These are phyloP conservation scores for Entrophospora sp. DNA, from an alignment of 192 early-diverging fungal species.

Conservation along the genomic window DNA sequence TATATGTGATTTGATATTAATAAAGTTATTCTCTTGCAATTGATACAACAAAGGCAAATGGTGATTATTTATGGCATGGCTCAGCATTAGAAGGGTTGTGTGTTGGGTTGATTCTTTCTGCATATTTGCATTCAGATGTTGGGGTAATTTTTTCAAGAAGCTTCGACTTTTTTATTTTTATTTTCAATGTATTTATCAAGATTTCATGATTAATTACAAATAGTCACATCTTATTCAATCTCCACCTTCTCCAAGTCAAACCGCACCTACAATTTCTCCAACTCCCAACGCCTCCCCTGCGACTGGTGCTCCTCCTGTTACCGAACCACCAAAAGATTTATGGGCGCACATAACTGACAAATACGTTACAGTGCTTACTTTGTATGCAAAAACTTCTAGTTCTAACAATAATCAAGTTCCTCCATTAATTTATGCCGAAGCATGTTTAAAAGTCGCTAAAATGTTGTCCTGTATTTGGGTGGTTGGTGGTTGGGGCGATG, in stretches of 20 bases:
- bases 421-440: constrained; percentile 52
- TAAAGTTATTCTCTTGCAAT: constrained; percentile 56
- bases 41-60: constrained; percentile 54
- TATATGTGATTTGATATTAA: neutral
- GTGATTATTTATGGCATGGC: constrained; percentile 70
- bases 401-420: constrained; percentile 36
- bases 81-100: constrained; percentile 62
- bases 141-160: constrained; percentile 46
- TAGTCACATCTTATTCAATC: constrained; percentile 7
- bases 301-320: too few species aligned
- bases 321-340: constrained; percentile 26
- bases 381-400: constrained; percentile 50
- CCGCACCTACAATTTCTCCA: constrained; percentile 20
- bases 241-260: constrained; percentile 9
- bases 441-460: constrained; percentile 61
- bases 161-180: too few species aligned
- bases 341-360: constrained; percentile 55
- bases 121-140: constrained; percentile 52
- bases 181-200: too few species aligned
- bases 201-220: too few species aligned
- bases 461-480: constrained; percentile 46
- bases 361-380: constrained; percentile 51
- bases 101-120: constrained; percentile 49
- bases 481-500: constrained; percentile 28
- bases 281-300: constrained; percentile 29